A percentile compares a stretch with the other conserved stretches of the same genome.
phyloP scores from a whole-genome alignment of 768 basidiomycete genomes.

The Pisolithus microcarpus region DNA sequence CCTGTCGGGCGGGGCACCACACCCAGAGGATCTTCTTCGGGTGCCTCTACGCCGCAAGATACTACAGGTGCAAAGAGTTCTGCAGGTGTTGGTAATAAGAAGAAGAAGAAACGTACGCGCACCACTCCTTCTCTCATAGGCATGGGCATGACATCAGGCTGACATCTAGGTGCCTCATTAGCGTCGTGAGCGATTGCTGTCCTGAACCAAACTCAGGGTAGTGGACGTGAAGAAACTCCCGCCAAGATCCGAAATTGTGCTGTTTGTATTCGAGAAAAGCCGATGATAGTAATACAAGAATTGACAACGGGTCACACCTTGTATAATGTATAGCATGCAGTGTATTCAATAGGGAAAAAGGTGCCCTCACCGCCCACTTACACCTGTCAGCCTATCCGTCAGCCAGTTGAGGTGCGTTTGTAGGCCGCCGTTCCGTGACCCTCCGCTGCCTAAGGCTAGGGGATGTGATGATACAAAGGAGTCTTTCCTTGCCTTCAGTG shows the following conservation, averaged over 20 bases:
- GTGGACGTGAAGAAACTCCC: too few species aligned
- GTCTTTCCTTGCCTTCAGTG: conserved; percentile 66
- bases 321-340: background rate
- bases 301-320: background rate
- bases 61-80: conserved; percentile 36
- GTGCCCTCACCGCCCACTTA: conserved; percentile 37
- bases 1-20: conserved; percentile 18
- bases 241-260: background rate
- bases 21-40: conserved; percentile 25
- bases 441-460: conserved; percentile 63
- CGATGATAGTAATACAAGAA: background rate
- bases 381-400: conserved; percentile 65
- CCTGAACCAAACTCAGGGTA: background rate
- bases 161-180: conserved; percentile 19
- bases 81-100: conserved; percentile 54
- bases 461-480: conserved; percentile 80
- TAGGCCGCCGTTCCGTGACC: conserved; percentile 52
- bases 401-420: conserved; percentile 77
- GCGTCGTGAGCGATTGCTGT: conserved; percentile 9
- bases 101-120: conserved; percentile 69
- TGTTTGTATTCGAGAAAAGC: background rate
- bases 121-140: background rate
- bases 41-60: conserved; percentile 40
- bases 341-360: background rate
- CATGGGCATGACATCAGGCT: background rate